phyloP scores from a whole-genome alignment of 768 basidiomycete species.

The Naematelia aurantialba region DNA sequence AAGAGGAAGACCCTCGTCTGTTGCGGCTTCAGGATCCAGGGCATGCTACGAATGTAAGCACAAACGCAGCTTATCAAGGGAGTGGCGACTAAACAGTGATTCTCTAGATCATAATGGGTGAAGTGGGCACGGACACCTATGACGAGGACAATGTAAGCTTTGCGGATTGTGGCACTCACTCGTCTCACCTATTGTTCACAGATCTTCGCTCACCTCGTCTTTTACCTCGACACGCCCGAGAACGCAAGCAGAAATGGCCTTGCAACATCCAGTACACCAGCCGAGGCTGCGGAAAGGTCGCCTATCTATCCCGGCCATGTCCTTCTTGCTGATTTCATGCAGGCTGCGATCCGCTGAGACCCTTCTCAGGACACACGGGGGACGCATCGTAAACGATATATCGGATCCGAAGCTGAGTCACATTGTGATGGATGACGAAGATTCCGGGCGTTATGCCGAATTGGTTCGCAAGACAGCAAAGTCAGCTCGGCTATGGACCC shows the following conservation, averaged over 20 bases:
- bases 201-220: constrained; percentile 83
- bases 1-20: constrained; percentile 18
- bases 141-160: constrained; percentile 59
- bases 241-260: constrained; percentile 69
- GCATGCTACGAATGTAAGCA: neutral
- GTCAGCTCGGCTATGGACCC: constrained; percentile 53
- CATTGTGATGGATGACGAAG: constrained; percentile 76
- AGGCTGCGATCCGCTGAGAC: constrained; percentile 61
- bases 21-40: neutral
- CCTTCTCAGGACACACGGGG: constrained; percentile 67
- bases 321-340: neutral
- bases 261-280: constrained; percentile 56
- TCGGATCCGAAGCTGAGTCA: constrained; percentile 79
- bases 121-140: constrained; percentile 68
- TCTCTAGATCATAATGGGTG: too few relatives aligned
- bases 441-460: constrained; percentile 66
- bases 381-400: constrained; percentile 61
- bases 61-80: too few relatives aligned
- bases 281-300: constrained; percentile 56
- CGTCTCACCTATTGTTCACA: constrained; percentile 10
- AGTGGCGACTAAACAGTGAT: too few relatives aligned
- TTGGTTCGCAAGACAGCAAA: constrained; percentile 68
- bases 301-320: constrained; percentile 19
- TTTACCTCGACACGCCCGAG: constrained; percentile 78
- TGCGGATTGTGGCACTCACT: neutral